Conservation (phyloP, 1,139 yeast genomes). For the Wickerhamomyces sp. region DNA sequence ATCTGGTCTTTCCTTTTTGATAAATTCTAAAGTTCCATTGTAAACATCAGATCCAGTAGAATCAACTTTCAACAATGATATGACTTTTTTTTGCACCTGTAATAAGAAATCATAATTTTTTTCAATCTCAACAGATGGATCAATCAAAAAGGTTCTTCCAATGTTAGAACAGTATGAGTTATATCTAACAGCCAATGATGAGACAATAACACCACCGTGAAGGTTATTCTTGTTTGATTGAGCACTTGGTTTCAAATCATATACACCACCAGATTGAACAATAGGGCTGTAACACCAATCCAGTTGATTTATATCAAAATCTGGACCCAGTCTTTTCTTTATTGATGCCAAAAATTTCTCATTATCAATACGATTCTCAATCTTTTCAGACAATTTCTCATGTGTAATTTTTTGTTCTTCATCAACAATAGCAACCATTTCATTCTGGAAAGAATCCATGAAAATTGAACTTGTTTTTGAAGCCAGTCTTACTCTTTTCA, state of each 20-base stretch:
- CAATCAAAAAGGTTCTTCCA: conserved; percentile 84
- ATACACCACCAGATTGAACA: conserved; percentile 83
- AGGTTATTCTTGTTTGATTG: conserved; percentile 63
- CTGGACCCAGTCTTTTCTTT: conserved; percentile 52
- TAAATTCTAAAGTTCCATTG: conserved; percentile 52
- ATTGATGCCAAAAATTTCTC: conserved; percentile 52
- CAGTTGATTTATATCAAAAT: conserved; percentile 66
- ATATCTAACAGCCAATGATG: conserved; percentile 84
- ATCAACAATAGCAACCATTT: conserved; percentile 83
- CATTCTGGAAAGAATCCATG: conserved; percentile 82
- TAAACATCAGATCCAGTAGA: conserved; percentile 62
- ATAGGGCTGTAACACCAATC: conserved; percentile 97
- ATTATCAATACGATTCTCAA: conserved; percentile 80
- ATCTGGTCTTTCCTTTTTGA: conserved; percentile 57
- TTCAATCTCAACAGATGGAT: conserved; percentile 79
- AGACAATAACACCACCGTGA: conserved; percentile 73
- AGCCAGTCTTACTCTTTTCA: conserved; percentile 61
- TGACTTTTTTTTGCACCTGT: conserved; percentile 59
- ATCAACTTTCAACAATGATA: conserved; percentile 62
- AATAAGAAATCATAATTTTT: conserved; percentile 73
- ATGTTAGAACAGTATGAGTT: conserved; percentile 86
- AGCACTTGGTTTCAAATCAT: conserved; percentile 83
- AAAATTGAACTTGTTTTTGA: conserved; percentile 74
- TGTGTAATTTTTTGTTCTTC: conserved; percentile 79
- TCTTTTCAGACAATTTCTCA: conserved; percentile 63